These are phyloP conservation scores for Dothideomycetes sp. DNA, from an alignment of 2,329 filamentous ascomycete genomes.

Conservation along the genomic window DNA sequence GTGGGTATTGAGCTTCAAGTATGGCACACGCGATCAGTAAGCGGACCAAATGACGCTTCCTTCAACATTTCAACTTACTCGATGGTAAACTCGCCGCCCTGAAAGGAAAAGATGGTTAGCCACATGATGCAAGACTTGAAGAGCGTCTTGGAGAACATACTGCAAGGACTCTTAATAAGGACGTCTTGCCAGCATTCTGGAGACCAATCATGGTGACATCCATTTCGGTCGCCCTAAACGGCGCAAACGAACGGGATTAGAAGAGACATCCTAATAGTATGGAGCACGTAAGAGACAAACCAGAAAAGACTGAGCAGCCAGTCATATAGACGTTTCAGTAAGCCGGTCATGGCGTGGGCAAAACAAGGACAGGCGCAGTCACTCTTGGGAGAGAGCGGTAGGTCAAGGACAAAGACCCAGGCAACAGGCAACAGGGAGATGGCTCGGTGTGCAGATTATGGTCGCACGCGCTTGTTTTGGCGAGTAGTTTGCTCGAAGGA, in stretches of 20 bases:
- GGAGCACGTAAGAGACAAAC: constrained; percentile 44
- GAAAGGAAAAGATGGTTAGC: constrained; percentile 20
- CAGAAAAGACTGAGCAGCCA: constrained; percentile 97
- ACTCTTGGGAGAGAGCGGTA: no score
- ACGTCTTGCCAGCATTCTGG: constrained; percentile 97
- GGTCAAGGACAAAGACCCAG: not conserved
- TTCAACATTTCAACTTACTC: constrained; percentile 59
- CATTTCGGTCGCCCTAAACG: constrained; percentile 89
- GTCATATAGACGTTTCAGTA: constrained; percentile 95
- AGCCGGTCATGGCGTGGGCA: constrained; percentile 62
- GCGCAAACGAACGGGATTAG: constrained; percentile 15
- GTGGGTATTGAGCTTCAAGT: constrained; percentile 86
- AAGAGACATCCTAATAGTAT: constrained; percentile 55
- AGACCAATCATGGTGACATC: constrained; percentile 98
- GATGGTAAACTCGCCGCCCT: constrained; percentile 98
- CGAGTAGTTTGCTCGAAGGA: constrained; percentile 1
- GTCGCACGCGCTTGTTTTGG: constrained; percentile 2
- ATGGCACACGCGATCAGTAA: not conserved
- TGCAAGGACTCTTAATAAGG: constrained; percentile 82
- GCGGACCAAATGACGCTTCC: no score
- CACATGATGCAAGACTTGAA: no score
- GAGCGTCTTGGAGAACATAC: constrained; percentile 67
- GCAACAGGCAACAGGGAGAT: constrained; percentile 5
- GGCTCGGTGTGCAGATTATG: no score
- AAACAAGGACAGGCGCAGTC: no score